Percentiles rank a stretch among this genome's conserved stretches.
phyloP scores from a whole-genome alignment of 148 eudicot species.

The Euryodendron excelsum region DNA sequence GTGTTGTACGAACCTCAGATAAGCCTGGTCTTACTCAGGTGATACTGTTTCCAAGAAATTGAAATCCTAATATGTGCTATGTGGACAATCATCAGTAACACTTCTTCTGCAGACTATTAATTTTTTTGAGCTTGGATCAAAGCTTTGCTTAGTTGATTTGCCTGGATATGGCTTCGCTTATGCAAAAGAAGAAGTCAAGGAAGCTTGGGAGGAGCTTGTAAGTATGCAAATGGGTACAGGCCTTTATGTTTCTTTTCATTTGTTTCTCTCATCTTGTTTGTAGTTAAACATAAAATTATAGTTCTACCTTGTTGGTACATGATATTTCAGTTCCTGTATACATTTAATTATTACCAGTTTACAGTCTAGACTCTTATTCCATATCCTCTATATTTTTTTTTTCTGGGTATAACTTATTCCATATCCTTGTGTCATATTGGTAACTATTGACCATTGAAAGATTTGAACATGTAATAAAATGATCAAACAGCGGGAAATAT shows the following conservation, averaged over 20 bases:
- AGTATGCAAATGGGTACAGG: constrained; percentile 27
- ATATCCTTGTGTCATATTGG: not conserved
- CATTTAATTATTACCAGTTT: not conserved
- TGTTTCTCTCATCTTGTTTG: constrained; percentile 4
- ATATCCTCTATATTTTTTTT: too few relatives aligned
- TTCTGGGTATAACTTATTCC: too few relatives aligned
- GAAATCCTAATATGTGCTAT: constrained; percentile 5
- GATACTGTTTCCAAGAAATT: constrained; percentile 14
- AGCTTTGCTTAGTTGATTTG: constrained; percentile 83
- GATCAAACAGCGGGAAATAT: not conserved
- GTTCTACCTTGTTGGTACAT: not conserved
- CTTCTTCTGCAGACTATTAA: constrained; percentile 70
- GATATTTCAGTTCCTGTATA: not conserved
- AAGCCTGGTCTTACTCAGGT: constrained; percentile 99
- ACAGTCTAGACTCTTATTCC: not conserved
- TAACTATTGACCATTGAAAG: not conserved
- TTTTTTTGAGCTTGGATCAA: constrained; percentile 84
- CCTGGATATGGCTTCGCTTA: constrained; percentile 99
- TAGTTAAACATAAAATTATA: not conserved
- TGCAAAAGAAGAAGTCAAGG: constrained; percentile 97
- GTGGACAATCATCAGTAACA: constrained; percentile 10
- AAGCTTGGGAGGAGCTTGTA: constrained; percentile 97
- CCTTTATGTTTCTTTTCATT: constrained; percentile 2
- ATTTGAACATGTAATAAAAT: not conserved
- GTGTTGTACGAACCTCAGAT: constrained; percentile 92